Evolutionary conservation across 768 basidiomycete species (phyloP), one percentile per base, ranked within the genome.

Genomic region (Dacryopinax spathularia): DNA sequence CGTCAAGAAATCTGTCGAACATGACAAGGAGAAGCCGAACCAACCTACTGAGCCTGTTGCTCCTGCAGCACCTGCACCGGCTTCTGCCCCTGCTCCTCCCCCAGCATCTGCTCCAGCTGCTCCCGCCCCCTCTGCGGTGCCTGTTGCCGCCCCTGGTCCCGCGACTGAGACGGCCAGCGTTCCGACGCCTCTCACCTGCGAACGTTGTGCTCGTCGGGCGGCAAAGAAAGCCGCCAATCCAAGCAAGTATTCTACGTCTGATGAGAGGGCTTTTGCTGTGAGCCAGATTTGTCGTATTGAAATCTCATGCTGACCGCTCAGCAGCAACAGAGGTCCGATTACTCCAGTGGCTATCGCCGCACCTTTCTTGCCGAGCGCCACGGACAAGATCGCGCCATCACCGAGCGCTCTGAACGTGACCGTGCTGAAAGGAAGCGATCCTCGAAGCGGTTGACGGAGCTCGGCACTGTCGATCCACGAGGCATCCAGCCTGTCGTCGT

Each of bases 361-460:
- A 56, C 12, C 48, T 56, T 56, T 56, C 48, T 56, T 56, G 48
- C 48, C 29, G 48, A 56, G 25, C 48, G 25, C 20, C 48, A 56
- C 25, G 48, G 48, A 18, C 48, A 27, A 3, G 48, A 56, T 9
- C 48, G 48, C 7, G 48, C 25, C 5, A 22, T 15, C 22, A 22
- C 39, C 4, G 39, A 41, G 39, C 39, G 39, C 18, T 15, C 7
- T 22, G 48, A 56, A 25, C 48, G 48, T 29, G 48, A 56, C 10
- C 48, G 48, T 27, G 48, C 48, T 29, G 48, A 56, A 31, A 56
- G 48, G 25, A 56, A 18, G 25, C 10, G 48, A 9, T 56, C 48
- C 5, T 56, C 48, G 6, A 56, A 31, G 20, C 48, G 48, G 9
- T 56, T 56, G 48, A 56, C 48, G 5, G 48, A 56, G 29, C 25